A percentile compares a stretch with the other conserved stretches of the same genome.
Evolutionary conservation across 2,329 filamentous ascomycete genomes (phyloP).

Genomic region (Harringtonia aguacate): DNA sequence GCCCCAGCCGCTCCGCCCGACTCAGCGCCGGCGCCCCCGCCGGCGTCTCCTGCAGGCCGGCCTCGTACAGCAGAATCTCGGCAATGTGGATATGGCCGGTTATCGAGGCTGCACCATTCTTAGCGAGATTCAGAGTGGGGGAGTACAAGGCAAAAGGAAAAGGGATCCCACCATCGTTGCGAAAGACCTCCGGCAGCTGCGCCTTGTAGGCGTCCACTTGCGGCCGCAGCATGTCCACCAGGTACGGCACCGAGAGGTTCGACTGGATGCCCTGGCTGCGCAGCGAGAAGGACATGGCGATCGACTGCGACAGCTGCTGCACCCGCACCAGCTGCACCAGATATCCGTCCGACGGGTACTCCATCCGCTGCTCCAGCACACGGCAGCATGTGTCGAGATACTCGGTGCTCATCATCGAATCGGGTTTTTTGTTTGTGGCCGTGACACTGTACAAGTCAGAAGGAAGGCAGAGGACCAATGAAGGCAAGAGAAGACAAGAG

Average conservation of each 20-base stretch:
- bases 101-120: conserved; percentile 22
- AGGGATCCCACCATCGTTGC: conserved; percentile 2
- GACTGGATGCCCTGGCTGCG: conserved; percentile 19
- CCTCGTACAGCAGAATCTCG: conserved; percentile 35
- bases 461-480: not conserved
- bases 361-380: conserved; percentile 28
- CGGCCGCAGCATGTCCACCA: conserved; percentile 32
- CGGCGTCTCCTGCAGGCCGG: conserved; percentile 29
- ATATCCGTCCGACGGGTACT: conserved; percentile 31
- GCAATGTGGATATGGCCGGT: conserved; percentile 31
- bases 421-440: conserved; percentile 30
- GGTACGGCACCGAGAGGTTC: conserved; percentile 25
- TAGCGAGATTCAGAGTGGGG: too few relatives aligned
- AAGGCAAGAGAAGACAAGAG: not conserved
- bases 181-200: conserved; percentile 3
- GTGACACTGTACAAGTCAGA: conserved; percentile 14
- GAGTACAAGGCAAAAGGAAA: not conserved
- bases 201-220: conserved; percentile 24
- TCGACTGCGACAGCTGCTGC: conserved; percentile 37
- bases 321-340: conserved; percentile 34
- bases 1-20: conserved; percentile 27
- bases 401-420: conserved; percentile 34
- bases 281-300: conserved; percentile 27
- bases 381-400: conserved; percentile 32
- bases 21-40: conserved; percentile 17